Evolutionary conservation across 1,139 yeast genomes (phyloP), one percentile per base, ranked within the genome.

Genomic region (Arxiozyma telluris): DNA sequence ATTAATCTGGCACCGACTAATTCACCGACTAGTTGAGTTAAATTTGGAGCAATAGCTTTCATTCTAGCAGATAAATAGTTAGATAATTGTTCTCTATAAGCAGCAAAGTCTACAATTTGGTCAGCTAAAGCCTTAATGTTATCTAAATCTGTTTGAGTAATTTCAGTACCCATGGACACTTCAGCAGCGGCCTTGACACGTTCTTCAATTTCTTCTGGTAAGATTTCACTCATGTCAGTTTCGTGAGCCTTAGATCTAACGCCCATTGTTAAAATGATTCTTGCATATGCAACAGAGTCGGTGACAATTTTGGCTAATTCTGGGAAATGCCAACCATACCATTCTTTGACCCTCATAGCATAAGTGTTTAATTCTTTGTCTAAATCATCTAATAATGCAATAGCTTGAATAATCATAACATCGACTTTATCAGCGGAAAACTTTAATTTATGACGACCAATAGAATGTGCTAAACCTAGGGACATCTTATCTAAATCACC

Each of bases 251-350:
- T 88, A 54, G 96, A 81, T 78, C 98, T 84, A 67, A 88, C 77
- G 63, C 98, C 98, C 97, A 93, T 90, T 64, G 85, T 80, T 74
- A 89, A 81, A 68, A 93, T 88, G 64, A 90, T 87, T 78, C 94
- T 85, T 57, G 96, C 96, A 71, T 83, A 91, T 53, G 96, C 96
- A 68, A 88, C 94, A 63, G 96, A 91, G 74, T 93, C 98, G 64
- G 88, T 83, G 64, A 91, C 90, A 71, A 93, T 89, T 80, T 93
- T 93, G 68, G 96, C 96, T 81, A 93, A 82, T 76, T 93, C 99
- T 47, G 99, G 99, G 83, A 93, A 94, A 73, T 93, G 99, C 99
- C 99, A 93, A 61, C 98, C 98, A 76, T 94, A 93, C 99, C 99
- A 93, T 77, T 93, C 99, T 77, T 91, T 91, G 71, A 83, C 82